phyloP scores from a whole-genome alignment of 2,329 filamentous ascomycete species.

The Trichophyton benhamiae region DNA sequence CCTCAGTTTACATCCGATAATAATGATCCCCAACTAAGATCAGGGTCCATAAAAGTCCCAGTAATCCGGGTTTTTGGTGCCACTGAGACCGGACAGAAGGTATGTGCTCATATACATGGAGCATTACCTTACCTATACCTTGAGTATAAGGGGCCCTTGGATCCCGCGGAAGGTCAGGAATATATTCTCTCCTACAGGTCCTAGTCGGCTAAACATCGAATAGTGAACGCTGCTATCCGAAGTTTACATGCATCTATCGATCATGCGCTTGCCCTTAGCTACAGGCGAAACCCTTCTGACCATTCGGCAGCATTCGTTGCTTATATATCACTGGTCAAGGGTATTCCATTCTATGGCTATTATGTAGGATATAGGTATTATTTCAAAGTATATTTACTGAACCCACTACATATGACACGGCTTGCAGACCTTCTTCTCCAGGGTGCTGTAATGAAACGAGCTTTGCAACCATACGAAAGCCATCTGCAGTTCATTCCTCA shows the following conservation, averaged over 20 bases:
- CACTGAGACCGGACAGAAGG: constrained; percentile 88
- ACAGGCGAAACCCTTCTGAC: constrained; percentile 61
- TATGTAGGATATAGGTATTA: constrained; percentile 84
- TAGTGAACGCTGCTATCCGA: constrained; percentile 64
- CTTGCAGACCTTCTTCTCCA: constrained; percentile 77
- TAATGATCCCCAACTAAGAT: constrained; percentile 45
- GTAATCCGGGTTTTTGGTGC: constrained; percentile 84
- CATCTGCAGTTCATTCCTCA: constrained; percentile 87
- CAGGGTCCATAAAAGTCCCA: constrained; percentile 59
- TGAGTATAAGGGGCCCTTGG: constrained; percentile 62
- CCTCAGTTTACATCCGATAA: constrained; percentile 59
- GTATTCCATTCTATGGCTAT: constrained; percentile 90
- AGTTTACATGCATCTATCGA: constrained; percentile 78
- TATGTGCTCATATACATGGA: constrained; percentile 90
- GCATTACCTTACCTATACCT: constrained; percentile 94
- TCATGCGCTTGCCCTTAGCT: constrained; percentile 74
- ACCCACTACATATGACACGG: constrained; percentile 74
- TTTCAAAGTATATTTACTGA: constrained; percentile 89
- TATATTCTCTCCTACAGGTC: not conserved
- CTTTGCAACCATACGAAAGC: constrained; percentile 85
- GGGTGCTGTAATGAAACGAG: constrained; percentile 70
- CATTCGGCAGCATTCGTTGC: constrained; percentile 65
- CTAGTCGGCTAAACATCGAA: constrained; percentile 15
- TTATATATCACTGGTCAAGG: constrained; percentile 83
- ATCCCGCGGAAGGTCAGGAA: constrained; percentile 52